Evolutionary conservation across 768 basidiomycete species (phyloP).

Genomic region (Termitomyces sp.): DNA sequence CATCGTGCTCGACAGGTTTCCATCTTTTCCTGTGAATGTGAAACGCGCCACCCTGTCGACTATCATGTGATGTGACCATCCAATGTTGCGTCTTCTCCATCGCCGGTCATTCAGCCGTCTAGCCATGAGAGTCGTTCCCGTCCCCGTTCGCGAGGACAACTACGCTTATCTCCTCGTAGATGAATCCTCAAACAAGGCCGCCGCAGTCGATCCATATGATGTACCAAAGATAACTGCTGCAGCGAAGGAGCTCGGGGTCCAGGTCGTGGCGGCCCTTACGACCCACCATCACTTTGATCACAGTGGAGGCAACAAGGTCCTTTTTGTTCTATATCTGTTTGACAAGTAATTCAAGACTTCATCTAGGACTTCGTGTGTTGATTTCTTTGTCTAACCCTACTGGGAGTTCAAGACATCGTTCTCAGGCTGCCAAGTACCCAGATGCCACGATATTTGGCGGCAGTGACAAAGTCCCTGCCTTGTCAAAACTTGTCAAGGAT

Average conservation of each 20-base stretch:
- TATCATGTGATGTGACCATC: slow-evolving; percentile 2
- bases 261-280: slow-evolving; percentile 71
- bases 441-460: slow-evolving; percentile 74
- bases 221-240: slow-evolving; percentile 60
- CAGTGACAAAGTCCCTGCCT: slow-evolving; percentile 57
- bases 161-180: slow-evolving; percentile 84
- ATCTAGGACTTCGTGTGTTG: slow-evolving; percentile 47
- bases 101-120: slow-evolving; percentile 12
- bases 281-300: slow-evolving; percentile 94
- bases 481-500: slow-evolving; percentile 76
- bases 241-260: slow-evolving; percentile 56
- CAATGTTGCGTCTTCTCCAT: slow-evolving; percentile 12
- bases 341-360: neutral
- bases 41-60: neutral
- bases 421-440: slow-evolving; percentile 37
- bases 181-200: slow-evolving; percentile 58
- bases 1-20: no score
- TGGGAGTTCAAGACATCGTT: slow-evolving; percentile 1
- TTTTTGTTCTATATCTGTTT: slow-evolving; percentile 6
- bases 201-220: slow-evolving; percentile 79
- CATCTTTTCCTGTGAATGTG: neutral
- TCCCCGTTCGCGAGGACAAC: slow-evolving; percentile 79
- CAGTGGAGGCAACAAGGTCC: slow-evolving; percentile 79
- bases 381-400: neutral
- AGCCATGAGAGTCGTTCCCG: slow-evolving; percentile 70